Evolutionary conservation across 2,329 filamentous ascomycete genomes (phyloP).

Genomic region (Clarireedia monteithiana): DNA sequence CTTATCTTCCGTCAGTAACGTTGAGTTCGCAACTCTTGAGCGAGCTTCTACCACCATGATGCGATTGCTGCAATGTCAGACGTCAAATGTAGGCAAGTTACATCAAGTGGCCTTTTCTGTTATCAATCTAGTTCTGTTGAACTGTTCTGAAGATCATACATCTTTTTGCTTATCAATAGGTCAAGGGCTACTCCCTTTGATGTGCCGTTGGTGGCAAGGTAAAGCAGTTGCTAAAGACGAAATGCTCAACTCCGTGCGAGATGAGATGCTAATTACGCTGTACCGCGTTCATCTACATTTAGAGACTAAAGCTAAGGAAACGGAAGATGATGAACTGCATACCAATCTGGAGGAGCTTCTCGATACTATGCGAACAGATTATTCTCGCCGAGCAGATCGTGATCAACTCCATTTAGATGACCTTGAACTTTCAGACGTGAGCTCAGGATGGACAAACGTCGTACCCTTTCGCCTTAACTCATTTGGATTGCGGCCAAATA

Average conservation of each 20-base stretch:
- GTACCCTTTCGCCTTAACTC: conserved; percentile 38
- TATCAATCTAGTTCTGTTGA: conserved; percentile 63
- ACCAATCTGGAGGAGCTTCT: conserved; percentile 54
- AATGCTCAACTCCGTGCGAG: conserved; percentile 52
- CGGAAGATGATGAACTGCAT: conserved; percentile 26
- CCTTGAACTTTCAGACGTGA: conserved; percentile 41
- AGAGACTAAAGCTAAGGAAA: conserved; percentile 44
- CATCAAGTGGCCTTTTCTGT: conserved; percentile 69
- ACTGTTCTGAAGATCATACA: conserved; percentile 61
- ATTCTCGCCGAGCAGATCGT: conserved; percentile 61
- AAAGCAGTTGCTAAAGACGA: conserved; percentile 54
- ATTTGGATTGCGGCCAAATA: conserved; percentile 47
- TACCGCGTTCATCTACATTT: conserved; percentile 58
- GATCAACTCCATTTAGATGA: conserved; percentile 75
- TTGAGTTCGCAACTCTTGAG: conserved; percentile 48
- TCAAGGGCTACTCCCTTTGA: conserved; percentile 55
- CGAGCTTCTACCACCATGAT: conserved; percentile 49
- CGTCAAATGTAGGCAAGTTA: conserved; percentile 50
- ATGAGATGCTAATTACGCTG: conserved; percentile 70
- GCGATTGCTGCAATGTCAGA: conserved; percentile 52
- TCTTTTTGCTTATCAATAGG: conserved; percentile 53
- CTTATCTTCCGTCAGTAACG: conserved; percentile 58
- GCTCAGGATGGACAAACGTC: conserved; percentile 6
- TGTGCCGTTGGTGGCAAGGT: conserved; percentile 71
- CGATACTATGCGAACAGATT: conserved; percentile 70